A percentile compares a stretch with the other conserved stretches of the same genome.
phyloP scores from a whole-genome alignment of 441 rosid species.

The Arabidopsis hybrid region DNA sequence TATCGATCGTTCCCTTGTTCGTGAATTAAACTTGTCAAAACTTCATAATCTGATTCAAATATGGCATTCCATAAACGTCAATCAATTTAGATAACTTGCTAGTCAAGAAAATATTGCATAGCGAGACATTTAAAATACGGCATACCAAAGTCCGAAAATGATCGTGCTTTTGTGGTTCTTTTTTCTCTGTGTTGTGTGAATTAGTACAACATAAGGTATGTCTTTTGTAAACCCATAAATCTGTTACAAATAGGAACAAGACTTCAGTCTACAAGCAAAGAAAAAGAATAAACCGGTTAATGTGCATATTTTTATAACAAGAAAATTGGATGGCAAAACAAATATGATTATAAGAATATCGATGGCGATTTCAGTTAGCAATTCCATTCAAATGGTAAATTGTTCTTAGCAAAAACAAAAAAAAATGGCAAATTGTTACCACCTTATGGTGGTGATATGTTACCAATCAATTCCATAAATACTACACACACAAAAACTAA shows the following conservation, averaged over 20 bases:
- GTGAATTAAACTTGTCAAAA: not conserved
- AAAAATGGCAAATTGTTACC: too few species aligned
- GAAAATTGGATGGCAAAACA: too few species aligned
- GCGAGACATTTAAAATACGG: not conserved
- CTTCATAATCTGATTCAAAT: not conserved
- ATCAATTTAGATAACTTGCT: not conserved
- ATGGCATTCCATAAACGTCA: constrained; percentile 27
- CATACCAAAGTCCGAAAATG: not conserved
- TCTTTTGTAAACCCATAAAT: too few species aligned
- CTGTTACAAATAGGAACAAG: too few species aligned
- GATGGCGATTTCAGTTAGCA: not conserved
- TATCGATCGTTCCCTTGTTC: not conserved
- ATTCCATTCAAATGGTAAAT: not conserved
- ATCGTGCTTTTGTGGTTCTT: not conserved
- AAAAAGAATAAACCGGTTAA: too few species aligned
- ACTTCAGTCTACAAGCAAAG: too few species aligned
- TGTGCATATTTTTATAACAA: too few species aligned
- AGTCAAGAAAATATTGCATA: not conserved
- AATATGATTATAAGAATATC: too few species aligned
- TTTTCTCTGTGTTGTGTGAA: not conserved
- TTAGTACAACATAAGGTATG: not conserved
- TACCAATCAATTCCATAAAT: not conserved
- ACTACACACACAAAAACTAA: not conserved
- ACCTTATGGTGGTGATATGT: not conserved
- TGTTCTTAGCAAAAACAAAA: too few species aligned